A percentile compares a stretch with the other conserved stretches of the same genome.
Evolutionary conservation across 345 rosid species (phyloP).

Genomic region (Salix dunnii): DNA sequence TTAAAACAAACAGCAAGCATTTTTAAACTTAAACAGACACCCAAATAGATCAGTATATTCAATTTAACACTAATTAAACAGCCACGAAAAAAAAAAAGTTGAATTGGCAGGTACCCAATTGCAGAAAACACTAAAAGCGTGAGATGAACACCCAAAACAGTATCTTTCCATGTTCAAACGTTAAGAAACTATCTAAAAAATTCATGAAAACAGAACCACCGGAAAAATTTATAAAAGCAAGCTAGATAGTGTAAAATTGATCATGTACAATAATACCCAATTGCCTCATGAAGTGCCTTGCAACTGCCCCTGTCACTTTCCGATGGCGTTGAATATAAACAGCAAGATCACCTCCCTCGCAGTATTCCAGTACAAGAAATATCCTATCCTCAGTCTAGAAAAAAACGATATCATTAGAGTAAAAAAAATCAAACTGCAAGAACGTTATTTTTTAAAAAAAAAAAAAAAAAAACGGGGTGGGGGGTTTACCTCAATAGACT

Average conservation of each 20-base stretch:
- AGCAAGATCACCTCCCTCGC: constrained; percentile 84
- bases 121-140: background rate
- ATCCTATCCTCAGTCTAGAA: constrained; percentile 58
- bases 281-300: constrained; percentile 77
- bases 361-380: constrained; percentile 72
- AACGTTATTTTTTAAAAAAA: background rate
- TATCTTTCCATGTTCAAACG: constrained; percentile 4
- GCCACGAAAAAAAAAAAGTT: background rate
- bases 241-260: background rate
- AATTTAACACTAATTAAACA: background rate
- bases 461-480: background rate
- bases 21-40: background rate
- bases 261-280: constrained; percentile 42
- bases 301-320: constrained; percentile 58
- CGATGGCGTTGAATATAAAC: constrained; percentile 60
- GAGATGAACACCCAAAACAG: background rate
- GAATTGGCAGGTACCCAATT: background rate
- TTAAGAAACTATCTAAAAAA: background rate
- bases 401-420: background rate
- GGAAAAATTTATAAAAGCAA: background rate
- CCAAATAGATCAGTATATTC: background rate
- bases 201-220: background rate
- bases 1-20: background rate
- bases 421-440: background rate
- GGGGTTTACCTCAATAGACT: constrained; percentile 20